Evolutionary conservation across 2,329 filamentous ascomycete species (phyloP).

Genomic region (Colletotrichum horii): DNA sequence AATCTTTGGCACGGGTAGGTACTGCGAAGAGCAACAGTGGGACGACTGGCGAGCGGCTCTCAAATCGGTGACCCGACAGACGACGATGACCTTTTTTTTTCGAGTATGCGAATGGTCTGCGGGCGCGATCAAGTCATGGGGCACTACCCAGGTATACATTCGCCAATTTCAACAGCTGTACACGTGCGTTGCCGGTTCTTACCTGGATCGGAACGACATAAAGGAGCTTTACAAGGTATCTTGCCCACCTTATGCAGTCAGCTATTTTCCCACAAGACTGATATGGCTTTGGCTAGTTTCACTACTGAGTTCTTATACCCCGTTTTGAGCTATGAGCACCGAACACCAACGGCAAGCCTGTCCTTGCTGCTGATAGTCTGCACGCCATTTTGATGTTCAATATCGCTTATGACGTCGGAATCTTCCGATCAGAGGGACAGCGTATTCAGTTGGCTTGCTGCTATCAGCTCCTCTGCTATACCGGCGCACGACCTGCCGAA

Average conservation of each 20-base stretch:
- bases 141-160: conserved; percentile 28
- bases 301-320: conserved; percentile 25
- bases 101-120: conserved; percentile 20
- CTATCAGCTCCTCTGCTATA: conserved; percentile 33
- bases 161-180: conserved; percentile 31
- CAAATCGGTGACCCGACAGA: conserved; percentile 20
- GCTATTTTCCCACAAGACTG: background rate
- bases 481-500: conserved; percentile 30
- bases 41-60: conserved; percentile 25
- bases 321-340: conserved; percentile 25
- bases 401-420: conserved; percentile 29
- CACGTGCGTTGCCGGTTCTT: conserved; percentile 25
- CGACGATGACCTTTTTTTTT: conserved; percentile 30
- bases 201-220: conserved; percentile 27
- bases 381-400: conserved; percentile 32
- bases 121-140: conserved; percentile 26
- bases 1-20: conserved; percentile 9
- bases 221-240: conserved; percentile 31
- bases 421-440: conserved; percentile 29
- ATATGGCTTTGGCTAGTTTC: conserved; percentile 20
- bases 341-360: conserved; percentile 29
- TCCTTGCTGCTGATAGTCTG: conserved; percentile 26
- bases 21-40: conserved; percentile 24
- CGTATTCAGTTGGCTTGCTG: conserved; percentile 26
- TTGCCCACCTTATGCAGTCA: background rate